phyloP scores from a whole-genome alignment of 768 basidiomycete genomes.

The Termitomyces sp. region DNA sequence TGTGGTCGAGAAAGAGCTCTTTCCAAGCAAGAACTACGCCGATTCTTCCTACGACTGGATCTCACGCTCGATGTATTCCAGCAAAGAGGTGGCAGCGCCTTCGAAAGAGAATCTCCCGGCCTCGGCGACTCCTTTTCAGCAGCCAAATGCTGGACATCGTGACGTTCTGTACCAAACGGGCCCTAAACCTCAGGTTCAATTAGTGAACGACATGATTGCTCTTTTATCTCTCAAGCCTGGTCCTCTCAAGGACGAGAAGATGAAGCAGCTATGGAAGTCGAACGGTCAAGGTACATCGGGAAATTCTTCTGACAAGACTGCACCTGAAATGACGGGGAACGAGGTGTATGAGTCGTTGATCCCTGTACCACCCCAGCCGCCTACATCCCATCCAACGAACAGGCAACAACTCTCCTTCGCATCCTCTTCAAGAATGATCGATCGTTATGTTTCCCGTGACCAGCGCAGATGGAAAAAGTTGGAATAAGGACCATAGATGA shows the following conservation, averaged over 20 bases:
- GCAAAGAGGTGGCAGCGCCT: neutral
- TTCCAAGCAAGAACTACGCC: neutral
- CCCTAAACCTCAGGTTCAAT: neutral
- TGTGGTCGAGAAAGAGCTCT: neutral
- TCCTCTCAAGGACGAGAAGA: neutral
- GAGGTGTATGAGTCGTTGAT: conserved; percentile 3
- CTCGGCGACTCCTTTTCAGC: too few relatives aligned
- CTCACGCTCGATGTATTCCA: neutral
- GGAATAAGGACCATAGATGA: neutral
- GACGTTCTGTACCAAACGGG: conserved; percentile 2
- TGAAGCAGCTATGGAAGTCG: neutral
- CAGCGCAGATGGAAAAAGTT: neutral
- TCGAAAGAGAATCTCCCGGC: neutral
- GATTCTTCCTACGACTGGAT: neutral
- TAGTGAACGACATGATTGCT: conserved; percentile 1
- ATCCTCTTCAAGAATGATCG: neutral
- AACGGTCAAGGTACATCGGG: too few relatives aligned
- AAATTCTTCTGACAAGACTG: neutral
- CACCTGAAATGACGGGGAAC: neutral
- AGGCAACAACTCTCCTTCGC: neutral
- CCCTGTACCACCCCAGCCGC: neutral
- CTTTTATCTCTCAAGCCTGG: conserved; percentile 3
- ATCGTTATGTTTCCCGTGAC: neutral
- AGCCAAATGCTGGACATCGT: too few relatives aligned
- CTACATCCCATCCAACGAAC: neutral